Evolutionary conservation across 768 basidiomycete genomes (phyloP).

Genomic region (Fistulinella prunicolor): DNA sequence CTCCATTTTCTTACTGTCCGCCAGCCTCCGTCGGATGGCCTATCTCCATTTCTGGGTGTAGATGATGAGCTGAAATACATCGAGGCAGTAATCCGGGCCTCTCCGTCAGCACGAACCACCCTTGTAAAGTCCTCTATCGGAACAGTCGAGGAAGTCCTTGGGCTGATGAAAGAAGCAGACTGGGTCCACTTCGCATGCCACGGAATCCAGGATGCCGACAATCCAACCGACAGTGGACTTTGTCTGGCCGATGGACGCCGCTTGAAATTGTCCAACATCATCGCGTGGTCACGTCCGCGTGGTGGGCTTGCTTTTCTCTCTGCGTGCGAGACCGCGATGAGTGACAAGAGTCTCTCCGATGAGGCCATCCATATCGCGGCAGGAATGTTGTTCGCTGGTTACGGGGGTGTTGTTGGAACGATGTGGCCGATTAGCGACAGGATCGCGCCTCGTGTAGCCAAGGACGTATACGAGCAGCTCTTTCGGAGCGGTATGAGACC

Average conservation of each 20-base stretch:
- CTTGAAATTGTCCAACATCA: background rate
- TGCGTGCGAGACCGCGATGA: slow-evolving; percentile 43
- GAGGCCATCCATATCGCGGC: slow-evolving; percentile 42
- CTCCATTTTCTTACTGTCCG: background rate
- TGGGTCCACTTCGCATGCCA: background rate
- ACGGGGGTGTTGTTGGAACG: slow-evolving; percentile 35
- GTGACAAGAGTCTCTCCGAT: slow-evolving; percentile 30
- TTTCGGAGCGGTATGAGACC: background rate
- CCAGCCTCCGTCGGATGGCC: background rate
- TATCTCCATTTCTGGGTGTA: background rate
- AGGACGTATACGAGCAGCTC: background rate
- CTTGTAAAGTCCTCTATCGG: background rate
- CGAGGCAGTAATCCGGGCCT: background rate
- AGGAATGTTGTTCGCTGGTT: slow-evolving; percentile 34
- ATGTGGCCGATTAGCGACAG: slow-evolving; percentile 39
- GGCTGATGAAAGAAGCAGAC: background rate
- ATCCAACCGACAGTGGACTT: background rate
- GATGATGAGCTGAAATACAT: background rate
- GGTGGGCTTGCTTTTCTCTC: slow-evolving; percentile 41
- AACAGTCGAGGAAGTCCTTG: background rate
- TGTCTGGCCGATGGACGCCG: slow-evolving; percentile 1
- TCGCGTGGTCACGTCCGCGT: slow-evolving; percentile 5
- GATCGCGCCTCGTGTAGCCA: background rate
- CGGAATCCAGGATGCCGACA: background rate
- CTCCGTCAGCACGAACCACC: background rate